These are phyloP conservation scores for Didymella pinodella DNA, from an alignment of 2,329 filamentous ascomycete genomes.

Conservation along the genomic window DNA sequence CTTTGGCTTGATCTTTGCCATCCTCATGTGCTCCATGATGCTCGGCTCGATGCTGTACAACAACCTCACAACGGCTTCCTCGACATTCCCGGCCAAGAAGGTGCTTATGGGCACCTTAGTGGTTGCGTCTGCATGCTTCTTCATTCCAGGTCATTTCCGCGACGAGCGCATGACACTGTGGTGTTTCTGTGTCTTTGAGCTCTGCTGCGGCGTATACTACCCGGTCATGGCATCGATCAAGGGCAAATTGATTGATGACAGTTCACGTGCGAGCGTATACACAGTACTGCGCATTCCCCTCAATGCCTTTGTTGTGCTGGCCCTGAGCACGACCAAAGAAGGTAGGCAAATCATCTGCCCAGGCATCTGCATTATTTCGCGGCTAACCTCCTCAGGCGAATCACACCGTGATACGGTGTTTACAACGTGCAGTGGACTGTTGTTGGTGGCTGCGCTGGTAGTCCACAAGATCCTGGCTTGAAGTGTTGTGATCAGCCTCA, in stretches of 20 bases:
- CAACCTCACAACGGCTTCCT: conserved; percentile 38
- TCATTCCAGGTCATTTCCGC: conserved; percentile 51
- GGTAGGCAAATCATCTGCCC: conserved; percentile 26
- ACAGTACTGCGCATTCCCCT: conserved; percentile 66
- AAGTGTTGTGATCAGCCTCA: conserved; percentile 10
- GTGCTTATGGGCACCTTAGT: conserved; percentile 39
- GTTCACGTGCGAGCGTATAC: conserved; percentile 63
- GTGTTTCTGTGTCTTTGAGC: conserved; percentile 66
- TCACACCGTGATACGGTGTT: conserved; percentile 43
- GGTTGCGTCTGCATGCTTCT: conserved; percentile 42
- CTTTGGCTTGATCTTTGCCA: conserved; percentile 64
- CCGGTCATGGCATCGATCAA: conserved; percentile 65
- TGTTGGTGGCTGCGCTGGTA: conserved; percentile 39
- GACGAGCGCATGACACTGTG: conserved; percentile 61
- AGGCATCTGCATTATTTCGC: not conserved
- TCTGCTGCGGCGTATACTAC: conserved; percentile 66
- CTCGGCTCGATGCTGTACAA: conserved; percentile 65
- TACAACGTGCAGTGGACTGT: conserved; percentile 40
- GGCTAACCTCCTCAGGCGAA: conserved; percentile 35
- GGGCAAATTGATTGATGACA: conserved; percentile 63
- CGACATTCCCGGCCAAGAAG: conserved; percentile 36
- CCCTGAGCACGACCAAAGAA: conserved; percentile 44
- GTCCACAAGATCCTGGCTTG: conserved; percentile 38
- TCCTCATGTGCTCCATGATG: conserved; percentile 68
- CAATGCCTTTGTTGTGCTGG: conserved; percentile 54